Evolutionary conservation across 2,329 filamentous ascomycete species (phyloP), one percentile per base, ranked within the genome.

Genomic region (Dryadomyces quercus-mongolicae): DNA sequence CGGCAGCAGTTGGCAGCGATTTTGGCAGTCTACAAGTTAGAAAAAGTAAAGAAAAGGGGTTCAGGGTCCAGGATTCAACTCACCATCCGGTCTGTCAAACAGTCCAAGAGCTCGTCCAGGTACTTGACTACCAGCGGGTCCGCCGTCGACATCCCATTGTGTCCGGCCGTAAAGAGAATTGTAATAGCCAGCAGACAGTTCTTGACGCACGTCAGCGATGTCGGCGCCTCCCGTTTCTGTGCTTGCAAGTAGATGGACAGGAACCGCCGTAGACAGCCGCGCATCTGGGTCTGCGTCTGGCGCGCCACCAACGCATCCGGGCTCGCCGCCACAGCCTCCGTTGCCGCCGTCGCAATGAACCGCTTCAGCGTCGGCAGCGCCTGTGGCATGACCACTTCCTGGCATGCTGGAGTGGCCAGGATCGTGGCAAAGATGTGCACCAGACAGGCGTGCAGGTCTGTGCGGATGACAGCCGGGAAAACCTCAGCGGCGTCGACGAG

Each of bases 401-500:
- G 94, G 64, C 92, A 97, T 12, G 82, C 77, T 0, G 88, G 85
- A 0, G 90, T 96, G 15, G 88, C 86, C 13, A 98, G 78, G 55
- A 95, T 93, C 0, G 90, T 95, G 53, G 88, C 86, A 65, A 97
- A 96, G 54, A 97, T 95, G 71, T 98, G 91, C 51, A 98, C 80
- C 60, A 97, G 95, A 64, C 92, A 97, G 43, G 93, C 92, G 65
- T 97, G 90, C 7, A 98, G 77, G 66, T 98, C 93, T 10, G 90
- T 92, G 65, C 93, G 93, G 73, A 98, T 98, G 62, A 98, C 91
- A 2, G 88, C 83, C 0, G 94, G 94, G 70, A 98, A 98, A 16
- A 97, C 90, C 58, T 94, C 88, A 7, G 93, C 91, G 1, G 93
- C 91, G 64, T 97, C 89, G 3, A 97, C 93, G 1, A 98, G 80